These are phyloP conservation scores for Rhodomyrtus psidioides DNA, from an alignment of 441 rosid species.

Conservation along the genomic window DNA sequence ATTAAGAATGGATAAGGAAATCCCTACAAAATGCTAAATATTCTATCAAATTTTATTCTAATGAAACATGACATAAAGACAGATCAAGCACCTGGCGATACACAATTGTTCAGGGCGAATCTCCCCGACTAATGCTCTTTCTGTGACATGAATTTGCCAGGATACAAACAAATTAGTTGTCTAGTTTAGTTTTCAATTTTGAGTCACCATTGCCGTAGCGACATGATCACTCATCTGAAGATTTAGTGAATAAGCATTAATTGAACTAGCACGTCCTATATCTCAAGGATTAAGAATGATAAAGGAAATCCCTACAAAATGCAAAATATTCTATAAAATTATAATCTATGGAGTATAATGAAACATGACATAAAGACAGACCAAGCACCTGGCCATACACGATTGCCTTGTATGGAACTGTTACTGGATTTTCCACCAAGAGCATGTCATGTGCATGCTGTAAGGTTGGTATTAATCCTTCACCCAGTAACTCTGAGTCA, in stretches of 20 bases:
- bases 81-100: constrained; percentile 63
- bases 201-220: not conserved
- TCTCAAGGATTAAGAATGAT: not conserved
- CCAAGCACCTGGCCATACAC: constrained; percentile 77
- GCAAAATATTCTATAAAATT: not conserved
- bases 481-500: constrained; percentile 92
- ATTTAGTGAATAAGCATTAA: not conserved
- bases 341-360: not conserved
- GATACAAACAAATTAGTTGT: not conserved
- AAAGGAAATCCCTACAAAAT: not conserved
- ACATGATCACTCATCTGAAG: not conserved
- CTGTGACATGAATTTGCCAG: not conserved
- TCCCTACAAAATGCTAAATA: not conserved
- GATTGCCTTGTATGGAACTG: constrained; percentile 82
- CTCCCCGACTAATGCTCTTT: not conserved
- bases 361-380: not conserved
- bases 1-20: not conserved
- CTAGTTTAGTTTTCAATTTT: not conserved
- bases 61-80: not conserved
- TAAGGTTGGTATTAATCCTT: constrained; percentile 91
- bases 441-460: constrained; percentile 89
- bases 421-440: constrained; percentile 67
- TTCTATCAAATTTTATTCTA: not conserved
- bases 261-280: not conserved
- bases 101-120: constrained; percentile 21